These are phyloP conservation scores for Talaromyces rugulosus DNA, from an alignment of 2,329 filamentous ascomycete species.

Conservation along the genomic window DNA sequence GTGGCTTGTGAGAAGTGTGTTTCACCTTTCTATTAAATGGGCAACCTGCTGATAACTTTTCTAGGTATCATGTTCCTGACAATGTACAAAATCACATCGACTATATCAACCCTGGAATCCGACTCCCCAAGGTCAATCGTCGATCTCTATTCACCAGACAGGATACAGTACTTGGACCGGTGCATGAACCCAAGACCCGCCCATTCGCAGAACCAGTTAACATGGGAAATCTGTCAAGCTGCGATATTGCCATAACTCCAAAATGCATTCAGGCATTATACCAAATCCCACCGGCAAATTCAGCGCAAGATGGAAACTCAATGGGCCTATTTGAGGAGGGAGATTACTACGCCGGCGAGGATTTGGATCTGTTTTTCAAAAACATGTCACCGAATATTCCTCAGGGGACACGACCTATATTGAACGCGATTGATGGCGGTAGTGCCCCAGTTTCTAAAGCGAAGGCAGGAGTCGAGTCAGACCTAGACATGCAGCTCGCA, in stretches of 20 bases:
- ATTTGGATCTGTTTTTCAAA: constrained; percentile 48
- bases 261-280: constrained; percentile 52
- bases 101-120: constrained; percentile 55
- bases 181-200: not conserved
- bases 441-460: constrained; percentile 31
- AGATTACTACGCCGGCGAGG: constrained; percentile 49
- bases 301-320: constrained; percentile 41
- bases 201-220: not conserved
- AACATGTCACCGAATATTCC: constrained; percentile 37
- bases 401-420: constrained; percentile 39
- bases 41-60: not conserved
- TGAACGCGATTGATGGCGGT: constrained; percentile 44
- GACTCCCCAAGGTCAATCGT: constrained; percentile 32
- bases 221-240: constrained; percentile 27
- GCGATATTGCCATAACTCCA: constrained; percentile 54
- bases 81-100: constrained; percentile 48
- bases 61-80: constrained; percentile 45
- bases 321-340: constrained; percentile 52
- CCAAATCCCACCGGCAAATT: constrained; percentile 37
- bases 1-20: constrained; percentile 33
- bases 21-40: not conserved
- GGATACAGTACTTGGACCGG: not conserved
- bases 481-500: constrained; percentile 53
- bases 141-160: not conserved
- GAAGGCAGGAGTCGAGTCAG: constrained; percentile 43